Base-by-base conservation (phyloP, 2,329 filamentous ascomycete species). In the Shiraia bambusicola region DNA sequence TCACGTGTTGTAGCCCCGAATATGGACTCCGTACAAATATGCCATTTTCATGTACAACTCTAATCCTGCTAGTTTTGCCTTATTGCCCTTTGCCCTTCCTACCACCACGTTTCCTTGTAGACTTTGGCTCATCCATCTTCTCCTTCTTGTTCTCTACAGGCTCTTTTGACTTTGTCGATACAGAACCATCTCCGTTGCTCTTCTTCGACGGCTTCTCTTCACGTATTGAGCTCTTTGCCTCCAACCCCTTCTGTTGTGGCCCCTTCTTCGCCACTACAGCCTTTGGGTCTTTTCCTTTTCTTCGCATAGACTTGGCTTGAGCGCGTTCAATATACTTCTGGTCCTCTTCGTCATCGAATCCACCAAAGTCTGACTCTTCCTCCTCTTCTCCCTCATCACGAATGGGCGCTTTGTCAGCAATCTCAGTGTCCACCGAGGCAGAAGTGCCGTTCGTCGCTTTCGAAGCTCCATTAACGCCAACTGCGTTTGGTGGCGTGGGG, bases 361-460 rank as follows among this genome's bases (percentile, higher is more conserved):
- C 74, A 24, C 72, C 75, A 65, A 77, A 77, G 42, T 69, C 72
- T 3, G 59, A 68, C 13, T 66, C 62, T 2, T 63, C 56, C 30
- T 63, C 56, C 30, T 61, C 58, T n/a, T 56, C 54, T 10, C 63
- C 69, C 6, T 68, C 66, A 8, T 72, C 71, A 10, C 73, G 64
- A 42, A 89, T 83, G 10, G 86, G 87, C 2, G 84, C 82, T 73
- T 81, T 86, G 67, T 93, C 86, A 13, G 85, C 67, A 41, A 80
- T 67, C 29, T 73, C 62, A 32, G 65, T 58, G n/a, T 67, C 53
- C 0, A 45, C 29, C 8, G 19, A 8, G 8, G 19, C 19, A 22
- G 19, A 22, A 29, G 49, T 77, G 75, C 34, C 74, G 72, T 27
- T 72, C 64, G 26, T 76, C 67, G 36, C 28, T 2, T 59, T 52